A percentile compares a stretch with the other conserved stretches of the same genome.
Evolutionary conservation across 1,284 basidiomycete species (phyloP).

Genomic region (Ganoderma boninense): DNA sequence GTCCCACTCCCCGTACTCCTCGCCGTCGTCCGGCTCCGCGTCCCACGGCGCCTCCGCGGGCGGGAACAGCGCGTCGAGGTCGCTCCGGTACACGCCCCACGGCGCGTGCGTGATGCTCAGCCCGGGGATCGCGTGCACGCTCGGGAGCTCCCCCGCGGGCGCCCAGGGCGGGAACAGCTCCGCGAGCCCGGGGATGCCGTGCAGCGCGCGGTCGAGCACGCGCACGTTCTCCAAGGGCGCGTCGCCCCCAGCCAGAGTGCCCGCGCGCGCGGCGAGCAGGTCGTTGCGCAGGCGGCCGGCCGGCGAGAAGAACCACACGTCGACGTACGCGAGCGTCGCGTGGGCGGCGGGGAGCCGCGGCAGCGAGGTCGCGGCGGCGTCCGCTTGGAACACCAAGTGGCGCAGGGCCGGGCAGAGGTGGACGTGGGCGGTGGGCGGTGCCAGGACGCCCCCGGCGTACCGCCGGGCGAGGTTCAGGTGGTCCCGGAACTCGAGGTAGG

Average conservation of each 20-base stretch:
- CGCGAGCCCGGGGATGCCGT: slow-evolving; percentile 7
- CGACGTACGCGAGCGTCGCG: slow-evolving; percentile 21
- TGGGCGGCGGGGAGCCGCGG: slow-evolving; percentile 15
- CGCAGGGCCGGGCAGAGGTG: slow-evolving; percentile 18
- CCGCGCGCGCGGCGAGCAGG: slow-evolving; percentile 4
- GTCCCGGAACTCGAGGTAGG: slow-evolving; percentile 27
- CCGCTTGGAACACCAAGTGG: slow-evolving; percentile 20
- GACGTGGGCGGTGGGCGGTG: slow-evolving; percentile 12
- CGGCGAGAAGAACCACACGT: slow-evolving; percentile 22
- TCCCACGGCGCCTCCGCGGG: background rate
- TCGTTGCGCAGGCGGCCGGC: background rate
- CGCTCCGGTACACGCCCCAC: slow-evolving; percentile 24
- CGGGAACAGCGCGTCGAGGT: slow-evolving; percentile 20
- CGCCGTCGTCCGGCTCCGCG: background rate
- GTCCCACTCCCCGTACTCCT: background rate
- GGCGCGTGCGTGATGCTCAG: slow-evolving; percentile 17
- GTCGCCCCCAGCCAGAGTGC: slow-evolving; percentile 1
- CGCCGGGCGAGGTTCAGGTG: slow-evolving; percentile 13
- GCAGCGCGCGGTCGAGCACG: slow-evolving; percentile 21
- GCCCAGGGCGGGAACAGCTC: slow-evolving; percentile 19
- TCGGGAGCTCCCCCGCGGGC: slow-evolving; percentile 14
- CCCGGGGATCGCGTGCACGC: slow-evolving; percentile 10
- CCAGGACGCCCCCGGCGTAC: background rate
- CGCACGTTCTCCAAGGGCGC: slow-evolving; percentile 21
- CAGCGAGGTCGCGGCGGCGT: background rate